Conservation (phyloP, 345 rosid genomes). For the Gynandropsis gynandra region DNA sequence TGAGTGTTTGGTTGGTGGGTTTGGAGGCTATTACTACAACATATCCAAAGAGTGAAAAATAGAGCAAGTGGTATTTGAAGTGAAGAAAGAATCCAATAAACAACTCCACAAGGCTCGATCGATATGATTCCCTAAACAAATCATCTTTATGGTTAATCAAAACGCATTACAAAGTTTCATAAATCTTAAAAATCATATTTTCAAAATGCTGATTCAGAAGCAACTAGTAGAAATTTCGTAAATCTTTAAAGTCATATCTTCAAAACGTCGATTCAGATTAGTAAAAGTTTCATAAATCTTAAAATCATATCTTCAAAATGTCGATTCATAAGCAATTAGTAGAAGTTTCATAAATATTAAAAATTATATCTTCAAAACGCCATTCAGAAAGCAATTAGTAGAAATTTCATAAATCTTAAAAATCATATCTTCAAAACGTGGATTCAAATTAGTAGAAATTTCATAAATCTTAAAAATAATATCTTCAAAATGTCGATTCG, state of each 20-base stretch:
- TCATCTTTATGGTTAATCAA: neutral
- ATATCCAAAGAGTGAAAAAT: constrained; percentile 53
- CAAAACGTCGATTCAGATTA: too few species aligned
- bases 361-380: too few species aligned
- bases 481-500: too few species aligned
- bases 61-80: constrained; percentile 78
- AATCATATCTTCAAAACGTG: neutral
- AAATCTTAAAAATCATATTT: neutral
- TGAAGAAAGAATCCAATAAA: constrained; percentile 61
- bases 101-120: constrained; percentile 57
- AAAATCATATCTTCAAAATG: too few species aligned
- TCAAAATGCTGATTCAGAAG: neutral
- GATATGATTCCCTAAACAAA: constrained; percentile 47
- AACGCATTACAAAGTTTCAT: neutral
- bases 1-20: constrained; percentile 12
- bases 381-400: too few species aligned
- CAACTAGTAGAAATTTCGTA: too few species aligned
- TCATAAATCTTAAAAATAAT: too few species aligned
- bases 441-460: too few species aligned
- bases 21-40: constrained; percentile 25
- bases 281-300: too few species aligned
- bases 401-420: neutral
- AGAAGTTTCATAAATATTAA: too few species aligned
- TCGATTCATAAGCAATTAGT: too few species aligned
- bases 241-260: too few species aligned